A percentile compares a stretch with the other conserved stretches of the same genome.
Conservation (phyloP, 169 alveolate genomes). For the Perkinsus olseni region DNA sequence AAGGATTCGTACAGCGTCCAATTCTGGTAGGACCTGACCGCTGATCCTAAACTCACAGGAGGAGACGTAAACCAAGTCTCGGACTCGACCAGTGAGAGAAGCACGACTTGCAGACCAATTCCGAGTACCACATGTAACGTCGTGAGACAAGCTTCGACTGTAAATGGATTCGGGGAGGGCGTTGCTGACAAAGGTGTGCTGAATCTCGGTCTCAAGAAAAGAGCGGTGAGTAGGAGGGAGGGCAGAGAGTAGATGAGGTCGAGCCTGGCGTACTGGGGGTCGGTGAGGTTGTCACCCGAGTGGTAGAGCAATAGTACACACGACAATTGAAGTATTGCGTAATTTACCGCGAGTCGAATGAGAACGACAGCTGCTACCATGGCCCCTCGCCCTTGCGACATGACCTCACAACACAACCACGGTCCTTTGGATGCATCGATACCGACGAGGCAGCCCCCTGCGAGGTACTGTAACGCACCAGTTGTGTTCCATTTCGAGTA, state of each 20-base stretch:
- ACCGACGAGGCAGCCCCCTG: not conserved
- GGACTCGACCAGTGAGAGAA: not conserved
- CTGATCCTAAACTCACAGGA: not conserved
- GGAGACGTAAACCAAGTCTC: not conserved
- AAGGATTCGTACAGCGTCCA: not conserved
- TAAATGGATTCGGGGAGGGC: not conserved
- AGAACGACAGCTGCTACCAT: not conserved
- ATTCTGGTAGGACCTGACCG: not conserved
- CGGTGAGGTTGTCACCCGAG: not conserved
- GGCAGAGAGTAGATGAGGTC: not conserved
- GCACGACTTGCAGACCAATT: not conserved
- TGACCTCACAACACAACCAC: not conserved
- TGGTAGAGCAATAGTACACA: not conserved
- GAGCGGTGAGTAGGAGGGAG: not conserved
- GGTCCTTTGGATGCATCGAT: not conserved
- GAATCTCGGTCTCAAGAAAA: not conserved
- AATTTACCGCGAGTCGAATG: not conserved
- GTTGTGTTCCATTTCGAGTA: not conserved
- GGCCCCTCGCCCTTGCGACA: not conserved
- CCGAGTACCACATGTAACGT: not conserved
- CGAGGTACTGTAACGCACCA: not conserved
- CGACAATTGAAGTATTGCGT: not conserved
- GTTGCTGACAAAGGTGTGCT: not conserved
- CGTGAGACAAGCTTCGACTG: not conserved
- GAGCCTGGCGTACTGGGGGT: not conserved